Evolutionary conservation across 2,329 filamentous ascomycete species (phyloP).

Genomic region (Clonostachys chloroleuca): DNA sequence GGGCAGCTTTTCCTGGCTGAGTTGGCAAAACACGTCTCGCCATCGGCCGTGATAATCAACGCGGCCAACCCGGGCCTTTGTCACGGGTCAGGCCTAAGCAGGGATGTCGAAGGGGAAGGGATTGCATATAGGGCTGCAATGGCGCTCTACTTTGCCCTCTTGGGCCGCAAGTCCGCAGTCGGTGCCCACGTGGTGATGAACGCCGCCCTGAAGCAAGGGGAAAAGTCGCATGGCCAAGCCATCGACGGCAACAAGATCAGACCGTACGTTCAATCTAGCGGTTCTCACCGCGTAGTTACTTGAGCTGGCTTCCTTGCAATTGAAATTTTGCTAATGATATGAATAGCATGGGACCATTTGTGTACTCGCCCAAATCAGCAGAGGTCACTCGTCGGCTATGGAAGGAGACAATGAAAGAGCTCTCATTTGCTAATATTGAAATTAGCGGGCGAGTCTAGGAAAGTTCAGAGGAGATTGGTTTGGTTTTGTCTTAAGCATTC

Average conservation of each 20-base stretch:
- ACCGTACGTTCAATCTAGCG: slow-evolving; percentile 39
- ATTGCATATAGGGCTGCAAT: neutral
- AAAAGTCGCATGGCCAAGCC: slow-evolving; percentile 12
- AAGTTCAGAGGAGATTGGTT: too few species aligned
- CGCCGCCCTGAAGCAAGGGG: neutral
- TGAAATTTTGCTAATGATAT: neutral
- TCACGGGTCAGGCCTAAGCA: neutral
- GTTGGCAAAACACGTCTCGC: slow-evolving; percentile 25
- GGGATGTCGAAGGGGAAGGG: neutral
- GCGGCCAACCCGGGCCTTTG: slow-evolving; percentile 36
- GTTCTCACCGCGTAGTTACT: slow-evolving; percentile 26
- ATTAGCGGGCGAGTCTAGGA: too few species aligned
- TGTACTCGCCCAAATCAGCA: neutral
- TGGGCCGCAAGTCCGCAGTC: neutral
- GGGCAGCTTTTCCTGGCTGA: slow-evolving; percentile 26
- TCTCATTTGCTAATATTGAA: slow-evolving; percentile 21
- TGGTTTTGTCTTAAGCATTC: too few species aligned
- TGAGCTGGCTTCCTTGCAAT: neutral
- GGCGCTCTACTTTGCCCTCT: neutral
- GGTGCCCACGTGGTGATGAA: slow-evolving; percentile 1
- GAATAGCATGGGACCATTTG: neutral
- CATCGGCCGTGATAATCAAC: slow-evolving; percentile 38
- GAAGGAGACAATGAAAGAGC: slow-evolving; percentile 27
- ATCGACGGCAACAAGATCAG: slow-evolving; percentile 8
- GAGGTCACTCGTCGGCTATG: slow-evolving; percentile 29